phyloP scores from a whole-genome alignment of 1,284 basidiomycete genomes.

The Pseudozyma pruni region DNA sequence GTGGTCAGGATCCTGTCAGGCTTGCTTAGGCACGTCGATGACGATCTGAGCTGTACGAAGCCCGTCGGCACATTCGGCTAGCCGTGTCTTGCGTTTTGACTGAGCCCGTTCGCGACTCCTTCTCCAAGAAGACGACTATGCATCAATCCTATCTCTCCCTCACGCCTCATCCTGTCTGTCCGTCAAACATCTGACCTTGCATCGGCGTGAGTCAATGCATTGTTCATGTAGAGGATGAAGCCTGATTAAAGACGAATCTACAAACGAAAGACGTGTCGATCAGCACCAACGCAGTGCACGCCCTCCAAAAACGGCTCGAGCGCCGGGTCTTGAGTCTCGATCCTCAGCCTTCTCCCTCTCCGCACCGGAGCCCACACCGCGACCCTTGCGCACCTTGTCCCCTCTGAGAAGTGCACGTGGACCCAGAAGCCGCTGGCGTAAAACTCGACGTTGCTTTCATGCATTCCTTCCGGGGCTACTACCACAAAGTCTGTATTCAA shows the following conservation, averaged over 20 bases:
- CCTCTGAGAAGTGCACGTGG: constrained; percentile 8
- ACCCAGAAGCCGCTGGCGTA: constrained; percentile 23
- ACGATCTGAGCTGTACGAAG: too few species aligned
- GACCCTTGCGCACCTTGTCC: constrained; percentile 10
- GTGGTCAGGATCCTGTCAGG: too few species aligned
- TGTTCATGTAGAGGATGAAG: too few species aligned
- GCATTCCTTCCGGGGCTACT: constrained; percentile 4
- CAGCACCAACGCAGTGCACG: not conserved
- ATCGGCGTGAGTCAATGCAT: too few species aligned
- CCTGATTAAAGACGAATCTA: not conserved
- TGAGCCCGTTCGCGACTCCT: too few species aligned
- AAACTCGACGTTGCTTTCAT: constrained; percentile 27
- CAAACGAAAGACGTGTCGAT: not conserved
- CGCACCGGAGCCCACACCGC: constrained; percentile 12
- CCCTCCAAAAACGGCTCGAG: constrained; percentile 18
- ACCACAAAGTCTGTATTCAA: constrained; percentile 22
- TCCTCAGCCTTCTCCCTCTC: not conserved
- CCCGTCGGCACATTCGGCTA: too few species aligned
- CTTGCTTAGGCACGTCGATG: too few species aligned
- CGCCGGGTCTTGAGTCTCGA: constrained; percentile 19
- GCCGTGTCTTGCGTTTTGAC: too few species aligned
- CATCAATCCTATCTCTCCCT: too few species aligned
- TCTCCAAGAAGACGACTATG: too few species aligned
- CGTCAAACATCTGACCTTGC: too few species aligned
- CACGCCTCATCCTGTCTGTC: too few species aligned